A percentile compares a stretch with the other conserved stretches of the same genome.
Conservation (phyloP, 192 early-diverging fungal genomes). For the Gigaspora rosea region DNA sequence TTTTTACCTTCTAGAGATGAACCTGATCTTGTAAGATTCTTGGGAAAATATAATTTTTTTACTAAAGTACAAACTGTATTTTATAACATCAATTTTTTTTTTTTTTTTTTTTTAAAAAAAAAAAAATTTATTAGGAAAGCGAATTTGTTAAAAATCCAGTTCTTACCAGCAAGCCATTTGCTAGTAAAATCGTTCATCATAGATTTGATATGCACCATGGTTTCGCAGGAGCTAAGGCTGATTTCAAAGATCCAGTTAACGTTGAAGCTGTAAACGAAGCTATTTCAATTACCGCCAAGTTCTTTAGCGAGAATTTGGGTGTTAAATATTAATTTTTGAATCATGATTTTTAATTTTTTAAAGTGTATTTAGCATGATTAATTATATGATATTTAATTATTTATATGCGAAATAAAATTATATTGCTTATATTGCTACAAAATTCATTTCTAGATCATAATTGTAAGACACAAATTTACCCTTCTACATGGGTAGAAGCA, state of each 20-base stretch:
- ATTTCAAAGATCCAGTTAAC: neutral
- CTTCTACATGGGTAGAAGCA: too few species aligned
- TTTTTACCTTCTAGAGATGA: neutral
- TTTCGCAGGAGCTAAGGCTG: neutral
- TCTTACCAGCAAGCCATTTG: neutral
- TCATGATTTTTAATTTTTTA: too few species aligned
- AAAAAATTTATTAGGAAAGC: neutral
- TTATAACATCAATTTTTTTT: neutral
- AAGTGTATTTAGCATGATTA: too few species aligned
- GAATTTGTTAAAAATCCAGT: neutral
- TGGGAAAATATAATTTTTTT: neutral
- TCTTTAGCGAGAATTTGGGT: neutral
- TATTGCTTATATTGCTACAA: too few species aligned
- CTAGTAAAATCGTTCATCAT: neutral
- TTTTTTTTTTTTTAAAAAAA: neutral
- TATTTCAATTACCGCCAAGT: neutral
- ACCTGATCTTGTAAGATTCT: neutral
- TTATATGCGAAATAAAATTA: too few species aligned
- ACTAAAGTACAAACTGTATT: neutral
- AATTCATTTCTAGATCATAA: too few species aligned
- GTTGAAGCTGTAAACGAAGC: neutral
- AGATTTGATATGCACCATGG: constrained; percentile 1
- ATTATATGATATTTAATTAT: too few species aligned
- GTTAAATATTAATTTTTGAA: too few species aligned
- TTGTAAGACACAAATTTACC: too few species aligned